Conservation (phyloP, 768 basidiomycete genomes). For the Boletus subcaerulescens region DNA sequence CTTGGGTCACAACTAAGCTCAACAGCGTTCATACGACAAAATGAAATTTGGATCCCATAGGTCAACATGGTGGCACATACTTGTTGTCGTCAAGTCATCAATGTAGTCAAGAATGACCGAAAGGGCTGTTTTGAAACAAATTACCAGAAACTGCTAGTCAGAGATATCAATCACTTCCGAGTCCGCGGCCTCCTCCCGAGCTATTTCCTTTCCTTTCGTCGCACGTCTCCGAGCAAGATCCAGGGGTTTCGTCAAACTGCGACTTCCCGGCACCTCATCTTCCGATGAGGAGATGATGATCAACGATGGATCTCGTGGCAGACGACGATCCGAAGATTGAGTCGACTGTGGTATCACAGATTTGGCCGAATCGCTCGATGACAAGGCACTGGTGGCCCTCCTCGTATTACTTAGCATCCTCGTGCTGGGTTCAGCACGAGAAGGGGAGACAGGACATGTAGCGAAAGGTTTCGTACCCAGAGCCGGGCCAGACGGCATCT, state of each 20-base stretch:
- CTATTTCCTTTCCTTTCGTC: conserved; percentile 24
- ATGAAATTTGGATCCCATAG: too few relatives aligned
- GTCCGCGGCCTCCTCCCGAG: conserved; percentile 30
- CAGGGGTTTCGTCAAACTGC: background rate
- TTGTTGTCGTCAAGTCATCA: too few relatives aligned
- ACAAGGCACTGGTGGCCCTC: conserved; percentile 12
- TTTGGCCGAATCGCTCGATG: conserved; percentile 10
- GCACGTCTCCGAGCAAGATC: conserved; percentile 6
- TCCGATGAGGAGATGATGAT: conserved; percentile 22
- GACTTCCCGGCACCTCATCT: conserved; percentile 7
- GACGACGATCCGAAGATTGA: conserved; percentile 12
- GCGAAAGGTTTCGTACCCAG: conserved; percentile 17
- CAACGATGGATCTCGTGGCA: conserved; percentile 22
- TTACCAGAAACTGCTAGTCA: conserved; percentile 9
- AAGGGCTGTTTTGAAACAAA: background rate
- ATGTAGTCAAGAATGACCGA: background rate
- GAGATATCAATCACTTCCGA: conserved; percentile 60
- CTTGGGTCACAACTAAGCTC: too few relatives aligned
- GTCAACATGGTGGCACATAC: too few relatives aligned
- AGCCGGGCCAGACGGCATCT: conserved; percentile 5
- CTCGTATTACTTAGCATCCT: conserved; percentile 8
- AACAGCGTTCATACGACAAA: too few relatives aligned
- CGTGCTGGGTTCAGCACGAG: conserved; percentile 13
- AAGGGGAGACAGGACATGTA: conserved; percentile 5
- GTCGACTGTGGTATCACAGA: conserved; percentile 16